Conservation (phyloP, 2,329 filamentous ascomycete species). For the Stagonosporopsis vannaccii region DNA sequence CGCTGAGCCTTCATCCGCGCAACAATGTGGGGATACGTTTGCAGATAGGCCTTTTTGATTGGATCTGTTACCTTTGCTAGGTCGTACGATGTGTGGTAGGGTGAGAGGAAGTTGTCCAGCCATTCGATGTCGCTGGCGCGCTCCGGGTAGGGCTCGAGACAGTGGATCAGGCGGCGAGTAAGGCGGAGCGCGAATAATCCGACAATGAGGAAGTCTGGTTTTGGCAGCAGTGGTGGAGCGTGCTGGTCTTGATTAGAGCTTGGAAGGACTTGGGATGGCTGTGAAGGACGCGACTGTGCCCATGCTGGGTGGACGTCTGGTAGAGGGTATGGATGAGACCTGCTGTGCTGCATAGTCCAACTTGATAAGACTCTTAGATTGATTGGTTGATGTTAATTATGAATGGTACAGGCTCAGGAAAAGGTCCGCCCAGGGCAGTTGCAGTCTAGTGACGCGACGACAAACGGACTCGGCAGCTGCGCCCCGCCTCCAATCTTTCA, state of each 20-base stretch:
- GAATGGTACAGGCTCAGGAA: too few species aligned
- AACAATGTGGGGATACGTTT: slow-evolving; percentile 26
- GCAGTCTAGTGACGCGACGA: not conserved
- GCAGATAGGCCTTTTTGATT: slow-evolving; percentile 23
- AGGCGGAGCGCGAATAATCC: slow-evolving; percentile 37
- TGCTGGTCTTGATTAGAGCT: not conserved
- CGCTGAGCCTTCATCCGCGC: slow-evolving; percentile 34
- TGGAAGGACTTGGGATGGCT: not conserved
- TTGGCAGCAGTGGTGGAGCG: not conserved
- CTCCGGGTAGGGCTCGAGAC: slow-evolving; percentile 24
- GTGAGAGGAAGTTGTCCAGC: slow-evolving; percentile 28
- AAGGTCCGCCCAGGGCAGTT: too few species aligned
- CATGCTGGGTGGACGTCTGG: slow-evolving; percentile 1
- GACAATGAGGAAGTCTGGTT: slow-evolving; percentile 27
- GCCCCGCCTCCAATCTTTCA: not conserved
- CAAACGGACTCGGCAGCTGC: slow-evolving; percentile 3
- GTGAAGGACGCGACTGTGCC: not conserved
- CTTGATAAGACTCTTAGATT: too few species aligned
- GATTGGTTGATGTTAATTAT: too few species aligned
- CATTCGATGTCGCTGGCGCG: slow-evolving; percentile 27
- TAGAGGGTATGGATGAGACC: not conserved
- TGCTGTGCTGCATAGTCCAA: not conserved
- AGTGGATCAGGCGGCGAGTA: slow-evolving; percentile 22
- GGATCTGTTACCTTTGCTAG: slow-evolving; percentile 29
- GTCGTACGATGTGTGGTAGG: slow-evolving; percentile 20